Evolutionary conservation across 1,139 yeast species (phyloP).

Genomic region (Candida anutae): DNA sequence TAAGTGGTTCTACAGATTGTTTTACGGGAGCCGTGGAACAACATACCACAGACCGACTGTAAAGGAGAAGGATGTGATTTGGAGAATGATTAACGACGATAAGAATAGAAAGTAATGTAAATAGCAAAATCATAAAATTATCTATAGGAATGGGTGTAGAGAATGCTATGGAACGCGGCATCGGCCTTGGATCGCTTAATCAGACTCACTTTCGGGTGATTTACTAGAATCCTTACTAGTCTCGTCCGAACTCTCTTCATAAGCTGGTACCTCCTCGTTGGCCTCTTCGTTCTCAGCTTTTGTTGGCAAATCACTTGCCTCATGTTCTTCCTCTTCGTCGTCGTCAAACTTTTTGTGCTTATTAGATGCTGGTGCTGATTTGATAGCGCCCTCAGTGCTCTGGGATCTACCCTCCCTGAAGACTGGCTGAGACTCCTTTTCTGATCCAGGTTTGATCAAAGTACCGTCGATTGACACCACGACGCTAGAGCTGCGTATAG

Average conservation of each 20-base stretch:
- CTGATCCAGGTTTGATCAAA: slow-evolving; percentile 54
- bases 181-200: no score
- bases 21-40: slow-evolving; percentile 23
- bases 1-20: slow-evolving; percentile 16
- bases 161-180: no score
- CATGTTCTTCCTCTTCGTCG: slow-evolving; percentile 9
- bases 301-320: slow-evolving; percentile 3
- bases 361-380: slow-evolving; percentile 8
- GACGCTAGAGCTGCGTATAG: slow-evolving; percentile 70
- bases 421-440: slow-evolving; percentile 49
- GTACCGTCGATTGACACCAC: slow-evolving; percentile 85
- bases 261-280: slow-evolving; percentile 11
- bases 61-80: slow-evolving; percentile 51
- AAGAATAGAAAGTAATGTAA: slow-evolving; percentile 15
- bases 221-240: no score
- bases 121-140: no score
- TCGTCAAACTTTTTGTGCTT: slow-evolving; percentile 42
- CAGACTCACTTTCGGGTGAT: no score
- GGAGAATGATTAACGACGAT: slow-evolving; percentile 70
- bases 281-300: slow-evolving; percentile 21
- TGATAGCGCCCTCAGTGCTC: slow-evolving; percentile 2
- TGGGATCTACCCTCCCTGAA: slow-evolving; percentile 25
- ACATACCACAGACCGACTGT: slow-evolving; percentile 29
- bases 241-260: no score
- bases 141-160: no score